Conservation (phyloP, 176 grass and related monocot genomes). For the Tuctoria greenei region DNA sequence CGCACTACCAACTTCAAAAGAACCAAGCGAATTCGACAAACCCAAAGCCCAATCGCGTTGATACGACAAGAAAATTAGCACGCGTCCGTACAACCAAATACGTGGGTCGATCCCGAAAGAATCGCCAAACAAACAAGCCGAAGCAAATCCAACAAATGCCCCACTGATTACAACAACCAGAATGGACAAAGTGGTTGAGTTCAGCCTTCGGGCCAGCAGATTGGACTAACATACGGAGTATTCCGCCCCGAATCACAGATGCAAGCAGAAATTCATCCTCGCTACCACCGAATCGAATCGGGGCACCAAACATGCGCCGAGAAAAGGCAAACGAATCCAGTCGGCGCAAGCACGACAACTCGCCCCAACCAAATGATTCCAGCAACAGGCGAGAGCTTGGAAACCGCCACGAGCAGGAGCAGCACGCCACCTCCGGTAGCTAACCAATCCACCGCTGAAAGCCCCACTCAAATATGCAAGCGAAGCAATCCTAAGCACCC, state of each 20-base stretch:
- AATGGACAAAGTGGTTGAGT: background rate
- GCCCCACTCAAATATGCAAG: background rate
- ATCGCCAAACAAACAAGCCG: background rate
- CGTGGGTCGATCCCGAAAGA: slow-evolving; percentile 24
- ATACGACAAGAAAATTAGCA: no score
- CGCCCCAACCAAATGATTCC: background rate
- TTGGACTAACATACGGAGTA: background rate
- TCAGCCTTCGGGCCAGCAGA: background rate
- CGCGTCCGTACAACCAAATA: background rate
- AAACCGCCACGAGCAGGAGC: background rate
- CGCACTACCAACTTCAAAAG: background rate
- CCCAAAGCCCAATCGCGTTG: background rate
- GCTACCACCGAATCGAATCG: background rate
- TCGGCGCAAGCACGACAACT: background rate
- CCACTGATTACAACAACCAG: background rate
- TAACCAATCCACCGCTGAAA: background rate
- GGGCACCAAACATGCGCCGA: background rate
- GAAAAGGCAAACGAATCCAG: background rate
- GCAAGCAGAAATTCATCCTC: background rate
- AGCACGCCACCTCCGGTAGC: background rate
- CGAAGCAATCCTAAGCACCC: background rate
- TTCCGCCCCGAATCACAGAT: background rate
- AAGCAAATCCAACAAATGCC: background rate
- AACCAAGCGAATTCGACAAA: background rate
- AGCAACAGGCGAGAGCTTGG: background rate